Percentiles rank a stretch among this genome's conserved stretches.
Evolutionary conservation across 163 green algal genomes (phyloP).

Genomic region (Scenedesmus sp.): DNA sequence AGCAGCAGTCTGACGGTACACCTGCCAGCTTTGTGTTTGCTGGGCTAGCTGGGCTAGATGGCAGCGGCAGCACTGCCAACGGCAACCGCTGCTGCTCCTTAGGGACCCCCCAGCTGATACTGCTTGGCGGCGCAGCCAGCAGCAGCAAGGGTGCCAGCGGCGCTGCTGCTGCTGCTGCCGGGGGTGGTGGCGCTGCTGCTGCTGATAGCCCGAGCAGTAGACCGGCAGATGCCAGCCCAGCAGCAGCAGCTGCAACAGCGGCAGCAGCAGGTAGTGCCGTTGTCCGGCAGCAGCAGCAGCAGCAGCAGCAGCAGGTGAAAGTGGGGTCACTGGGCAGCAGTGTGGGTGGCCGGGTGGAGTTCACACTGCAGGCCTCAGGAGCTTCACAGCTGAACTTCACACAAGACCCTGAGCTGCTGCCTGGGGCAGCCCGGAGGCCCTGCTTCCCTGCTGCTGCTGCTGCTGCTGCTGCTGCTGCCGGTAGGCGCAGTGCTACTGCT

Average conservation of each 20-base stretch:
- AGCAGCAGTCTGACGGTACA: not conserved
- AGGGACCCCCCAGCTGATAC: not conserved
- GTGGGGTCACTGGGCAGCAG: not conserved
- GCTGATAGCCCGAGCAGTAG: not conserved
- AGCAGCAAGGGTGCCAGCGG: not conserved
- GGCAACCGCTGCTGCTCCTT: not conserved
- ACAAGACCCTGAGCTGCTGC: slow-evolving; percentile 34
- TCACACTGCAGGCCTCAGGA: not conserved
- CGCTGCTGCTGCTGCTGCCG: not conserved
- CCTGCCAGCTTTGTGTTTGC: slow-evolving; percentile 8
- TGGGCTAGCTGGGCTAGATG: not conserved
- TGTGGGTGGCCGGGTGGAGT: not conserved
- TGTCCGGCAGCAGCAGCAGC: not conserved
- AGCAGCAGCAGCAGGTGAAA: not conserved
- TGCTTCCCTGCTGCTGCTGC: not conserved
- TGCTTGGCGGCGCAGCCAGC: not conserved
- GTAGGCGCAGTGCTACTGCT: not conserved
- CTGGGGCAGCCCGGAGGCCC: not conserved
- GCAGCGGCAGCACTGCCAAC: not conserved
- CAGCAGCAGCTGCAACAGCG: not conserved
- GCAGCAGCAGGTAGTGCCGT: not conserved
- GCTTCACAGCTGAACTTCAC: slow-evolving; percentile 21
- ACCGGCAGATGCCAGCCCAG: not conserved
- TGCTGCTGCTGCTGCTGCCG: not conserved
- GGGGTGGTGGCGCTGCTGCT: not conserved